Evolutionary conservation across 2,329 filamentous ascomycete species (phyloP), one percentile per base, ranked within the genome.

Genomic region (Bimuria novae-zelandiae): DNA sequence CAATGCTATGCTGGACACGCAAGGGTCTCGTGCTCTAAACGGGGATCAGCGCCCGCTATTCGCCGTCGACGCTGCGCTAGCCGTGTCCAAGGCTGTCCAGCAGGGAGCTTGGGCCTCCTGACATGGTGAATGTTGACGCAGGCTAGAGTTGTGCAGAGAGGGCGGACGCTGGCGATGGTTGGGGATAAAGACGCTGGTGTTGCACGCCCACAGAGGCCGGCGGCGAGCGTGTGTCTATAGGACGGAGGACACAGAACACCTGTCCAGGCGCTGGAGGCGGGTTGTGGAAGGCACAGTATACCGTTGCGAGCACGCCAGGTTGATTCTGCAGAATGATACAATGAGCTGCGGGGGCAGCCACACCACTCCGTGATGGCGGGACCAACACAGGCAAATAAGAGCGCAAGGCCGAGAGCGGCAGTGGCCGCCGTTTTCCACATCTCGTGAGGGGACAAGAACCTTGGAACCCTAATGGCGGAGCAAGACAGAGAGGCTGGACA

Each of bases 141-240:
- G 33, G 33, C 33, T 58, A 39, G 56, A 67, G 59, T 68, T 70
- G 67, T 69, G 67, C 65, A 68, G 46, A 62, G 55, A 69, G 67
- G 68, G 67, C 65, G 68, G 46, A 62, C 53, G 57, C 52, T 59
- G 55, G 57, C 47, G 51, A 54, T 61, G 57, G 56, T 47, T 45
- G 6, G 52, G 50, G 41, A 54, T 52, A 56, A 54, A 40, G 55
- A 19, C 44, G 48, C 29, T 58, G 62, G 52, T 60, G 56, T 57
- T 56, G 56, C 23, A 48, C 16, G 50, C 25, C 25, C 22, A 17
- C 27, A 12, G 23, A 30, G 12, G 25, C 17, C 16, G 7, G 7
- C 5, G 40, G 6, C 23, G 17, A n/a, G n/a, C 14, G 16, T 12
- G 14, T 3, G 14, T 19, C 3, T 7, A 23, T 22, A 21, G 11